Conservation (phyloP, 805 yeast species). For the Yarrowia divulgata region DNA sequence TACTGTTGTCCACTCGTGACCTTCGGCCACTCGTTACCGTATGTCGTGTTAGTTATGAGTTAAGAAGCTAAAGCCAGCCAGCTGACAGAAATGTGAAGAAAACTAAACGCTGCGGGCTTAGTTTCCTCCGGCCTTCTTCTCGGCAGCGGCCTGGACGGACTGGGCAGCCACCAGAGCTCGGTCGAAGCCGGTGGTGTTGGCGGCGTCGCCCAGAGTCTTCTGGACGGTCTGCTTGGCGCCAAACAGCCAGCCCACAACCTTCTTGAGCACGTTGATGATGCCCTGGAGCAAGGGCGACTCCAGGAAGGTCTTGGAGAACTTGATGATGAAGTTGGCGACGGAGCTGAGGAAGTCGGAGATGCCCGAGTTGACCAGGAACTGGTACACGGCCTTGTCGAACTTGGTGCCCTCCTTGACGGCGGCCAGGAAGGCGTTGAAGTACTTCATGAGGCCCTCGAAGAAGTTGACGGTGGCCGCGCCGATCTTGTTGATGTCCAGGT, state of each 20-base stretch:
- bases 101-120: slow-evolving; percentile 21
- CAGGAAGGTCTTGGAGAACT: slow-evolving; percentile 28
- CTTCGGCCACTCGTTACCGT: too few relatives aligned
- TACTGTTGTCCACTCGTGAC: background rate
- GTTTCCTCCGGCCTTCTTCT: slow-evolving; percentile 26
- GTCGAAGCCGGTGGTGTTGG: slow-evolving; percentile 32
- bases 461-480: slow-evolving; percentile 30
- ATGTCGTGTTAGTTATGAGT: background rate
- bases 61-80: slow-evolving; percentile 15
- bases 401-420: slow-evolving; percentile 35
- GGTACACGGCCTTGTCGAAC: slow-evolving; percentile 37
- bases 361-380: slow-evolving; percentile 36
- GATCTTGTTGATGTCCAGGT: slow-evolving; percentile 34
- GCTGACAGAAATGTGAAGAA: background rate
- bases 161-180: slow-evolving; percentile 26
- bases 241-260: slow-evolving; percentile 10
- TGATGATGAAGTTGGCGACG: slow-evolving; percentile 21
- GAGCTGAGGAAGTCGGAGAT: slow-evolving; percentile 24
- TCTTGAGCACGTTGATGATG: slow-evolving; percentile 21
- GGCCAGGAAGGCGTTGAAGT: slow-evolving; percentile 38
- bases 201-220: slow-evolving; percentile 10
- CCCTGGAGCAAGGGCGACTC: slow-evolving; percentile 29
- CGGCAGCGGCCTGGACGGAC: slow-evolving; percentile 28
- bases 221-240: slow-evolving; percentile 21
- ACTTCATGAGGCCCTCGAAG: slow-evolving; percentile 28